These are phyloP conservation scores for Neltuma alba DNA, from an alignment of 306 rosid genomes.

Conservation along the genomic window DNA sequence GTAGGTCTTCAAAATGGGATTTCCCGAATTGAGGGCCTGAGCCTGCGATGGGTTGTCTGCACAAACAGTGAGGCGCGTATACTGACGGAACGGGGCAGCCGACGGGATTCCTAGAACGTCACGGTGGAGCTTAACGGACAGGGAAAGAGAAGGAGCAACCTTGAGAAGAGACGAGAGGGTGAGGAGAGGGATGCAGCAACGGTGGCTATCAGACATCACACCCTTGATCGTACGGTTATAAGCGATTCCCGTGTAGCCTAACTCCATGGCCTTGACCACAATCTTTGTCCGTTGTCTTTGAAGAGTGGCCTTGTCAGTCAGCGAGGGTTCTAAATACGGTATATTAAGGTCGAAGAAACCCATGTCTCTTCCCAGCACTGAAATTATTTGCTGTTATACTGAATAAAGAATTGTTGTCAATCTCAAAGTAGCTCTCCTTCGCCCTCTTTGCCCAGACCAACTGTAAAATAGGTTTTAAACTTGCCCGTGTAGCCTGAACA, in stretches of 20 bases:
- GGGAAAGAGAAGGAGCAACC: slow-evolving; percentile 62
- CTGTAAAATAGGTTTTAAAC: background rate
- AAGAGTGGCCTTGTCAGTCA: slow-evolving; percentile 38
- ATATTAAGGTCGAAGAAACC: slow-evolving; percentile 88
- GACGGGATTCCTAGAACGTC: slow-evolving; percentile 58
- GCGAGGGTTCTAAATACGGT: slow-evolving; percentile 52
- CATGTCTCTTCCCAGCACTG: slow-evolving; percentile 39
- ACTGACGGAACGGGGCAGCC: slow-evolving; percentile 80
- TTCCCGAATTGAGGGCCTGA: slow-evolving; percentile 68
- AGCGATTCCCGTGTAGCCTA: slow-evolving; percentile 89
- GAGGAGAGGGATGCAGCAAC: slow-evolving; percentile 69
- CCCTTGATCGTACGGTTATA: slow-evolving; percentile 83
- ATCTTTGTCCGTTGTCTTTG: slow-evolving; percentile 56
- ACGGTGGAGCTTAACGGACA: slow-evolving; percentile 76
- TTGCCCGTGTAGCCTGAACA: background rate
- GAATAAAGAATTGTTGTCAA: background rate
- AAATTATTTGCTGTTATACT: background rate
- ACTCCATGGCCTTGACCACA: slow-evolving; percentile 75
- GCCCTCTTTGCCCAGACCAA: background rate
- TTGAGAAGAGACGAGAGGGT: slow-evolving; percentile 70
- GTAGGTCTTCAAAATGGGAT: slow-evolving; percentile 81
- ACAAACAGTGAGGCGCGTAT: slow-evolving; percentile 81
- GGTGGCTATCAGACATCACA: slow-evolving; percentile 84
- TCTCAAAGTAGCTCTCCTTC: background rate
- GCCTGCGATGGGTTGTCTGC: slow-evolving; percentile 49